Evolutionary conservation across 163 green algal species (phyloP), one percentile per base, ranked within the genome.

Genomic region (Chlamydomonas reinhardtii): DNA sequence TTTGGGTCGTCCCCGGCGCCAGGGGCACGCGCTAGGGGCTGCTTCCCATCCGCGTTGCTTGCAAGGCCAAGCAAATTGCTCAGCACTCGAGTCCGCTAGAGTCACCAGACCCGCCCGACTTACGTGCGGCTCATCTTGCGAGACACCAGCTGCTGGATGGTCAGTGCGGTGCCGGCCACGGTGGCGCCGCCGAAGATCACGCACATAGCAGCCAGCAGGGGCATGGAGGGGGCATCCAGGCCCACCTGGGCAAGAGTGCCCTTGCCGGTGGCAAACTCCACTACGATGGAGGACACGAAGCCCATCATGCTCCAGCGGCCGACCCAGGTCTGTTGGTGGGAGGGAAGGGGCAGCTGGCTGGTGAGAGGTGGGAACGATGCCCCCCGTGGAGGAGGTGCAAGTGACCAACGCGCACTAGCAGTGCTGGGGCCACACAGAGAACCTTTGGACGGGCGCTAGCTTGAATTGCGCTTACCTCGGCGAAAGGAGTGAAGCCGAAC

Each of bases 401-500:
- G n/a, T n/a, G n/a, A n/a, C n/a, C n/a, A n/a, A n/a, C n/a, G n/a
- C n/a, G n/a, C n/a, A n/a, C n/a, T n/a, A n/a, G n/a, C n/a, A n/a
- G n/a, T n/a, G 8, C 39, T 48, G 39, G 39, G 39, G 39, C 39
- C 39, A 48, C 39, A 48, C 39, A 48, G 39, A 8, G 5, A 48
- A 5, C 39, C n/a, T n/a, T n/a, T n/a, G n/a, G n/a, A n/a, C n/a
- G n/a, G n/a, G 39, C 39, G 8, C 39, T n/a, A 48, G 39, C 5
- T 48, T 14, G 0, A 56, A 52, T 22, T 43, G 2, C 24, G n/a
- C 85, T 62, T 48, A 92, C 84, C 90, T 96, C 94, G 24, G 88
- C 72, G 80, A 96, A 96, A 20, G 94, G 94, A 29, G 90, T 94
- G 90, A 96, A 96, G 27, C 94, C 94, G 73, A 97, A 96, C 16